Conservation (phyloP, 345 rosid genomes). For the Camelina sativa region DNA sequence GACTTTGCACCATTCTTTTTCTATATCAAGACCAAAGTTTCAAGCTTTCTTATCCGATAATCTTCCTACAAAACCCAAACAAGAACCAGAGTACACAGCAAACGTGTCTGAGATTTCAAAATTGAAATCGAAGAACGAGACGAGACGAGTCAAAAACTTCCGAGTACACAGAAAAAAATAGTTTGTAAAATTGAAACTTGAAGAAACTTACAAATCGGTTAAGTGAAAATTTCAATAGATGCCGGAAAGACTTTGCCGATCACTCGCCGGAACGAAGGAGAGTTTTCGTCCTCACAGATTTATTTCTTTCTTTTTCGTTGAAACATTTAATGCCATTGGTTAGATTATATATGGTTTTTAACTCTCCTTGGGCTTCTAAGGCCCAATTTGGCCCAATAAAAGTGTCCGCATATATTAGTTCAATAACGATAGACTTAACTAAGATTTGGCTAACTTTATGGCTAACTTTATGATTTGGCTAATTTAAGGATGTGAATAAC, state of each 20-base stretch:
- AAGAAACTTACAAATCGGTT: slow-evolving; percentile 4
- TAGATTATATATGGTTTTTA: background rate
- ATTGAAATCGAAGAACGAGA: background rate
- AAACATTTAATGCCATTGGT: background rate
- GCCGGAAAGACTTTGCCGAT: slow-evolving; percentile 22
- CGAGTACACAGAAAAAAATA: background rate
- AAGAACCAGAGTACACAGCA: slow-evolving; percentile 20
- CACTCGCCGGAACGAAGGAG: slow-evolving; percentile 38
- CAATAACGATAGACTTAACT: too few relatives aligned
- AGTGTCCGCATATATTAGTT: too few relatives aligned
- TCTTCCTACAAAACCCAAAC: slow-evolving; percentile 20
- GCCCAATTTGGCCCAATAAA: slow-evolving; percentile 1
- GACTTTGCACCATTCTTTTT: slow-evolving; percentile 56
- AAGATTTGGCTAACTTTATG: too few relatives aligned
- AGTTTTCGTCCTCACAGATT: slow-evolving; percentile 43
- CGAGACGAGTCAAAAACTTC: background rate
- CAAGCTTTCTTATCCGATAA: slow-evolving; percentile 4
- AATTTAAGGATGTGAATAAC: too few relatives aligned
- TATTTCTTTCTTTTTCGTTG: background rate
- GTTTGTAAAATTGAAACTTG: background rate
- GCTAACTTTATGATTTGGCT: too few relatives aligned
- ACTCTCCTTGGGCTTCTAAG: background rate
- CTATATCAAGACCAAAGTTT: background rate
- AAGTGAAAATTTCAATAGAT: background rate
- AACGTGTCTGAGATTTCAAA: slow-evolving; percentile 16